Conservation (phyloP, 2,329 filamentous ascomycete species). For the Aspergillus spinulosporus region DNA sequence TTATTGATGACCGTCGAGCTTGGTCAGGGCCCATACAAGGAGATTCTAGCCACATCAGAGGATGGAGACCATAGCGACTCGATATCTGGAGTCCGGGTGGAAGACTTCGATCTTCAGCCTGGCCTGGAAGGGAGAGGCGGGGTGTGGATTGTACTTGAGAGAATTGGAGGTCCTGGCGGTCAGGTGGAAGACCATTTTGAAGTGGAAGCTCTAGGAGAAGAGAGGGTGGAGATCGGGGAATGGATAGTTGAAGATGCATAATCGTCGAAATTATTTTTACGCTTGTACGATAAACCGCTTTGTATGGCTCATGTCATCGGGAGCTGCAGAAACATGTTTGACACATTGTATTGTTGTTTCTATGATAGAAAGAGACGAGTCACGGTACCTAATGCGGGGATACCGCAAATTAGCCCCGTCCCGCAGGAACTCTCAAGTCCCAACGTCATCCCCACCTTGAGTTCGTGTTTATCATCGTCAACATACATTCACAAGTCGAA, state of each 20-base stretch:
- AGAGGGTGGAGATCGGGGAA: slow-evolving; percentile 44
- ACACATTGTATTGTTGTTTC: neutral
- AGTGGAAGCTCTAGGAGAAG: slow-evolving; percentile 46
- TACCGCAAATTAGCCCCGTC: slow-evolving; percentile 7
- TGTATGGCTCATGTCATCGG: neutral
- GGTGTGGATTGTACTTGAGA: slow-evolving; percentile 79
- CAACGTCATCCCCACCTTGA: slow-evolving; percentile 28
- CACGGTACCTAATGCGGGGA: neutral
- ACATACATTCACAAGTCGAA: neutral
- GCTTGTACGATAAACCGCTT: neutral
- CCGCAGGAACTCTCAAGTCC: slow-evolving; percentile 10
- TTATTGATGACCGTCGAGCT: slow-evolving; percentile 72
- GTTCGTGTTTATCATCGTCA: slow-evolving; percentile 5
- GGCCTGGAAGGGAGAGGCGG: slow-evolving; percentile 57
- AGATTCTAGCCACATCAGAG: slow-evolving; percentile 65
- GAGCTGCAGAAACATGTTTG: neutral
- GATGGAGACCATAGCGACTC: slow-evolving; percentile 74
- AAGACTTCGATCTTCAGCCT: slow-evolving; percentile 73
- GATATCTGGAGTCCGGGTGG: slow-evolving; percentile 64
- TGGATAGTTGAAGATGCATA: slow-evolving; percentile 42
- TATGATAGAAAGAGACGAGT: neutral
- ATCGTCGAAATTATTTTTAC: slow-evolving; percentile 1
- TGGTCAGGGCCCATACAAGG: slow-evolving; percentile 68
- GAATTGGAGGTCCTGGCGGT: slow-evolving; percentile 64
- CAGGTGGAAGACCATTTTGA: slow-evolving; percentile 46